Conservation (phyloP, 805 yeast genomes). For the Myxozyma geophila region DNA sequence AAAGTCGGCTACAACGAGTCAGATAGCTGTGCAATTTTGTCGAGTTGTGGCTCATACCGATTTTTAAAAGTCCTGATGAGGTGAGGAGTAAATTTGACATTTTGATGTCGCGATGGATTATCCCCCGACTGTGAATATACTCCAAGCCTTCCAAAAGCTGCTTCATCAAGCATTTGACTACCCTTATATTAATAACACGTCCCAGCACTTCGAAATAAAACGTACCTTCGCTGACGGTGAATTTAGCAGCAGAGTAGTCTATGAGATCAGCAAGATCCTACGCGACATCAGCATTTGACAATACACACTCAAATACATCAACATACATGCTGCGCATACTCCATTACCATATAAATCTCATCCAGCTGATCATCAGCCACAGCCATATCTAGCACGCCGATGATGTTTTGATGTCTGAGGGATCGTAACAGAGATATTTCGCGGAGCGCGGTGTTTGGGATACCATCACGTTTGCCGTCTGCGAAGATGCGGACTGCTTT, state of each 20-base stretch:
- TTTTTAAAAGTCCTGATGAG: constrained; percentile 29
- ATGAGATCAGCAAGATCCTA: constrained; percentile 33
- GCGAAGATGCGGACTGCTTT: constrained; percentile 78
- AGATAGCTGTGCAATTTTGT: background rate
- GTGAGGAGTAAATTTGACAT: constrained; percentile 34
- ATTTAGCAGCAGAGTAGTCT: constrained; percentile 19
- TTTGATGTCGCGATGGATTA: constrained; percentile 34
- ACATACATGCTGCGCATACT: constrained; percentile 73
- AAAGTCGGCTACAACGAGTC: constrained; percentile 25
- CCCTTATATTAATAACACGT: background rate
- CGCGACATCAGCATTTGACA: background rate
- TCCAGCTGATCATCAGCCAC: constrained; percentile 61
- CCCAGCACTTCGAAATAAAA: background rate
- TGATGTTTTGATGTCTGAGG: constrained; percentile 77
- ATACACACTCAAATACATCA: background rate
- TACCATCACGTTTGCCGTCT: constrained; percentile 74
- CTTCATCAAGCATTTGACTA: constrained; percentile 30
- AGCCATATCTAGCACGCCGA: constrained; percentile 83
- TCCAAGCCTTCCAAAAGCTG: constrained; percentile 32
- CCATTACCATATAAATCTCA: constrained; percentile 83
- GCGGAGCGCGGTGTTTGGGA: constrained; percentile 91
- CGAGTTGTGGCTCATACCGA: constrained; percentile 10
- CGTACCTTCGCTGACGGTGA: constrained; percentile 28
- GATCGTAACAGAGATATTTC: constrained; percentile 83
- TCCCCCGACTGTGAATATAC: constrained; percentile 24